Conservation (phyloP, 345 rosid species). For the Clausena lansium region DNA sequence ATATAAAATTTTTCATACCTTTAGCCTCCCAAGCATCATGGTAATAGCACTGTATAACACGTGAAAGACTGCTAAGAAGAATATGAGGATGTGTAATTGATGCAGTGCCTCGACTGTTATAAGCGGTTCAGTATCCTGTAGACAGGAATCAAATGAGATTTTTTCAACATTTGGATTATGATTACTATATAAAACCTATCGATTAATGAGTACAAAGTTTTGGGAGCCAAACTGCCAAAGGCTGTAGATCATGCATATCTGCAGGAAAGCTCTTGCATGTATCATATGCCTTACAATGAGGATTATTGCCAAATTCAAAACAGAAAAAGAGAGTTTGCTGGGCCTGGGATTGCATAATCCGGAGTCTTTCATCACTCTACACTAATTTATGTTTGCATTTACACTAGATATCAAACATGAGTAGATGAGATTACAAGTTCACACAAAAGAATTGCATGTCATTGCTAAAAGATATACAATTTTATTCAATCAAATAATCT, state of each 20-base stretch:
- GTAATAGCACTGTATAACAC: constrained; percentile 73
- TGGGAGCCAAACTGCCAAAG: not conserved
- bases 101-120: constrained; percentile 74
- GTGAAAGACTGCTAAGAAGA: constrained; percentile 88
- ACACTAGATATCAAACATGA: no score
- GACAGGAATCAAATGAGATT: constrained; percentile 22
- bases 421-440: no score
- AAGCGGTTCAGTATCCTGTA: constrained; percentile 70
- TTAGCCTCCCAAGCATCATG: constrained; percentile 89
- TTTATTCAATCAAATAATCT: not conserved
- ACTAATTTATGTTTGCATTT: not conserved
- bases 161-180: constrained; percentile 9
- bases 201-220: not conserved
- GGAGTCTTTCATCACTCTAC: not conserved
- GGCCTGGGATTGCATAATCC: not conserved
- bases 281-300: no score
- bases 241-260: not conserved
- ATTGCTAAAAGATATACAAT: no score
- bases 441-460: no score
- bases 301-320: not conserved
- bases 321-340: not conserved
- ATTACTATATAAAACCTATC: not conserved
- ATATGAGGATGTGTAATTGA: constrained; percentile 82
- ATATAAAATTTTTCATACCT: constrained; percentile 44
- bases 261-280: not conserved